Percentiles rank a stretch among this genome's conserved stretches.
These are phyloP conservation scores for Salinomyces thailandicus DNA, from an alignment of 2,329 filamentous ascomycete genomes.

Conservation along the genomic window DNA sequence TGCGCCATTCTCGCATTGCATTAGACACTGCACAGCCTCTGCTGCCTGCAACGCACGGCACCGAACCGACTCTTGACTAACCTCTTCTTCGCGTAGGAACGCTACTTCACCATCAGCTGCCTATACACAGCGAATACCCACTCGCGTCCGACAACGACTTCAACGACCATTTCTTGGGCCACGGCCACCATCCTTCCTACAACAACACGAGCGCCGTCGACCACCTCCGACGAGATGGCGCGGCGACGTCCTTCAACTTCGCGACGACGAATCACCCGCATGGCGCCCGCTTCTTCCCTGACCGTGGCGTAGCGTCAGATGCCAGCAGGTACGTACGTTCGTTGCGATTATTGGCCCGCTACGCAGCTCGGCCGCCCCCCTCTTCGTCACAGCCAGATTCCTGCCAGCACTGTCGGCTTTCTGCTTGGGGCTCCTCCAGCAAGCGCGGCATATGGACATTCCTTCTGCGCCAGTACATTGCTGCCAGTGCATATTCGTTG, in stretches of 20 bases:
- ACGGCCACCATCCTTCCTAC: slow-evolving; percentile 37
- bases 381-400: slow-evolving; percentile 6
- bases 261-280: slow-evolving; percentile 34
- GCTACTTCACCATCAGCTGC: slow-evolving; percentile 35
- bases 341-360: slow-evolving; percentile 22
- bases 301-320: slow-evolving; percentile 42
- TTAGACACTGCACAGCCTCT: no score
- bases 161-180: slow-evolving; percentile 34
- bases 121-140: slow-evolving; percentile 32
- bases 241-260: slow-evolving; percentile 35
- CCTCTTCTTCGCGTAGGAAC: slow-evolving; percentile 30
- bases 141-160: slow-evolving; percentile 36
- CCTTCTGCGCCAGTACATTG: background rate
- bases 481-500: background rate
- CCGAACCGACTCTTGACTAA: no score
- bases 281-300: slow-evolving; percentile 40
- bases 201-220: slow-evolving; percentile 35
- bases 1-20: no score
- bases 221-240: slow-evolving; percentile 41
- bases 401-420: no score
- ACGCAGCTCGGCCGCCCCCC: slow-evolving; percentile 7
- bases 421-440: slow-evolving; percentile 5
- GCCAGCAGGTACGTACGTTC: slow-evolving; percentile 41
- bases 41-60: no score
- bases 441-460: background rate